Percentiles rank a stretch among this genome's conserved stretches.
phyloP scores from a whole-genome alignment of 2,329 filamentous ascomycete species.

The Fusarium sp. region DNA sequence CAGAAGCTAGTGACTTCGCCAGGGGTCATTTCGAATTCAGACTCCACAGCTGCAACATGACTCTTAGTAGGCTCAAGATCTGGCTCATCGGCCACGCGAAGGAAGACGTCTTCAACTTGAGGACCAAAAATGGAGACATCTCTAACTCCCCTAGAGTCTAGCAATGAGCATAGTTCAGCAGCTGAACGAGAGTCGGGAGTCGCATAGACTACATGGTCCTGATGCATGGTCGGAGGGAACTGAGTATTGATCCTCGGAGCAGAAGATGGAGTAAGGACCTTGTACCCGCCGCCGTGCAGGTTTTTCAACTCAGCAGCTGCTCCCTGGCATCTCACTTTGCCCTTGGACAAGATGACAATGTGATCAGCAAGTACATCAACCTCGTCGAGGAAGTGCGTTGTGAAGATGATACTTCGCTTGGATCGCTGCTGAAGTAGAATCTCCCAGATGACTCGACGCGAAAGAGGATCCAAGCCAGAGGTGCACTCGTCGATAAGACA shows the following conservation, averaged over 20 bases:
- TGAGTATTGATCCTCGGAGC: conserved; percentile 50
- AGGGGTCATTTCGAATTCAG: conserved; percentile 20
- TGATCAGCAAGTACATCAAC: conserved; percentile 78
- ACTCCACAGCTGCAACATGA: background rate
- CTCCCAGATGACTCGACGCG: conserved; percentile 78
- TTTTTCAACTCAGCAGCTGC: conserved; percentile 77
- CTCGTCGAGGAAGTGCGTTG: conserved; percentile 81
- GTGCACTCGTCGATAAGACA: conserved; percentile 81
- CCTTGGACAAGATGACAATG: conserved; percentile 76
- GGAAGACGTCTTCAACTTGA: conserved; percentile 54
- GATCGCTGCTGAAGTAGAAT: conserved; percentile 76
- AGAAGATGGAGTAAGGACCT: conserved; percentile 62
- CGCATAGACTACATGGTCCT: conserved; percentile 70
- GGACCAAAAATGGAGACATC: conserved; percentile 52
- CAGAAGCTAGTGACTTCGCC: conserved; percentile 34
- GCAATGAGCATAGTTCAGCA: conserved; percentile 54
- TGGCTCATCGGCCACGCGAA: conserved; percentile 46
- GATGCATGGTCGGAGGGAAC: conserved; percentile 64
- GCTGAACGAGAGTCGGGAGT: conserved; percentile 57
- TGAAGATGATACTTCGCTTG: conserved; percentile 75
- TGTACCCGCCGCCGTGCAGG: conserved; percentile 75
- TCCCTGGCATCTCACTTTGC: conserved; percentile 73
- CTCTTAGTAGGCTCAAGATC: conserved; percentile 16
- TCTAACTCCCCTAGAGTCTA: conserved; percentile 65
- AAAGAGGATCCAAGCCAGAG: conserved; percentile 77